phyloP scores from a whole-genome alignment of 805 yeast species.

The Saccharomycopsis guyanensis region DNA sequence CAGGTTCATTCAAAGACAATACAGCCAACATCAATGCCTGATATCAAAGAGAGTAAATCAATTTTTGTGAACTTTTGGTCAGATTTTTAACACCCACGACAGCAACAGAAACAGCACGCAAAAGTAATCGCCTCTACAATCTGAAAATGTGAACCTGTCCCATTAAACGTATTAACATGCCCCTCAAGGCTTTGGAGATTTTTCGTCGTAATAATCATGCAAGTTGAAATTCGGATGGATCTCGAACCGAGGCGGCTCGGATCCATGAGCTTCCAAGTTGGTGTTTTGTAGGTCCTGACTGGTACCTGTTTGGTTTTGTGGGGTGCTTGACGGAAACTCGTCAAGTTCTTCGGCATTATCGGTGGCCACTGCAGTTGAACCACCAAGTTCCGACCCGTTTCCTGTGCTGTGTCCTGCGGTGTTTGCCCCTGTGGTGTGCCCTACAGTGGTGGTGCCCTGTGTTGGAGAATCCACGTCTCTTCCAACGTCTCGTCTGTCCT shows the following conservation, averaged over 20 bases:
- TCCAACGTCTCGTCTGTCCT: not conserved
- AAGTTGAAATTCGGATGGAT: slow-evolving; percentile 1
- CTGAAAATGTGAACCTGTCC: no score
- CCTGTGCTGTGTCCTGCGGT: not conserved
- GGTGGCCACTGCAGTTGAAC: not conserved
- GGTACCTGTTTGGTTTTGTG: not conserved
- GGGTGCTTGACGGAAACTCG: not conserved
- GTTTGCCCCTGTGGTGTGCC: not conserved
- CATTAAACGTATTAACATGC: no score
- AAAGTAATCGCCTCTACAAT: no score
- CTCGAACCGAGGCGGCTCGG: not conserved
- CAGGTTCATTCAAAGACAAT: no score
- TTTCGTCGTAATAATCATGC: slow-evolving; percentile 2
- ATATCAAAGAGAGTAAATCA: no score
- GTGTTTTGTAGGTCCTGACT: no score
- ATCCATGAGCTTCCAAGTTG: no score
- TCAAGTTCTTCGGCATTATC: not conserved
- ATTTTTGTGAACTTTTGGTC: no score
- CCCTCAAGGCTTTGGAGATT: no score
- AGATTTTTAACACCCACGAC: no score
- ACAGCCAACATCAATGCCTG: no score
- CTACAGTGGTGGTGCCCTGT: not conserved
- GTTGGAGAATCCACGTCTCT: not conserved
- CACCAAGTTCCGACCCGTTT: not conserved
- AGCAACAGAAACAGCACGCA: no score